A percentile compares a stretch with the other conserved stretches of the same genome.
phyloP scores from a whole-genome alignment of 805 yeast genomes.

The Starmerella geochares region DNA sequence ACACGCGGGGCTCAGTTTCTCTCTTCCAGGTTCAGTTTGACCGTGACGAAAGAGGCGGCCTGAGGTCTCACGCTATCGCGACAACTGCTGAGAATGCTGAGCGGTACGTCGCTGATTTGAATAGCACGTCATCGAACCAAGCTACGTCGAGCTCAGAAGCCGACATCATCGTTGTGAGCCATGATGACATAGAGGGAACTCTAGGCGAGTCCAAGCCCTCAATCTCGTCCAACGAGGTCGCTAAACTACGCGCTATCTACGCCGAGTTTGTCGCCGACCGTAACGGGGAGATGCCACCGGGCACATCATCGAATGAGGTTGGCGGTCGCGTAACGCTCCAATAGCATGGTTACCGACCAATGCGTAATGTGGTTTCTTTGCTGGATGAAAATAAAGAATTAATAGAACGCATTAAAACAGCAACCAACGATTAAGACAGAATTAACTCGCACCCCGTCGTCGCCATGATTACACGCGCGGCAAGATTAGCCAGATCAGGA shows the following conservation, averaged over 20 bases:
- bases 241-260: conserved; percentile 55
- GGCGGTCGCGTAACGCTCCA: conserved; percentile 80
- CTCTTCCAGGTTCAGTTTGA: conserved; percentile 18
- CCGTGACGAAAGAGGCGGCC: neutral
- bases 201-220: conserved; percentile 77
- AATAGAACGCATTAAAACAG: no score
- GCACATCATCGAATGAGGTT: conserved; percentile 63
- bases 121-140: neutral
- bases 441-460: no score
- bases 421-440: no score
- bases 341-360: conserved; percentile 39
- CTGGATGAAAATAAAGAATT: no score
- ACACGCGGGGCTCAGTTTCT: conserved; percentile 17
- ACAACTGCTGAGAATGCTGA: neutral
- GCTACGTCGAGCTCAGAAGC: neutral
- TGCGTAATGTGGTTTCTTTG: no score
- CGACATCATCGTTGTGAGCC: neutral
- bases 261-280: conserved; percentile 62
- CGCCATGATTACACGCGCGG: no score
- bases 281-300: conserved; percentile 82
- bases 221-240: conserved; percentile 61
- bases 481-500: no score
- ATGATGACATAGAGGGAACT: conserved; percentile 48
- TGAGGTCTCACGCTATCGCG: neutral
- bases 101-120: neutral